phyloP scores from a whole-genome alignment of 495 filamentous ascomycete genomes.

The Aspergillus sparsus region DNA sequence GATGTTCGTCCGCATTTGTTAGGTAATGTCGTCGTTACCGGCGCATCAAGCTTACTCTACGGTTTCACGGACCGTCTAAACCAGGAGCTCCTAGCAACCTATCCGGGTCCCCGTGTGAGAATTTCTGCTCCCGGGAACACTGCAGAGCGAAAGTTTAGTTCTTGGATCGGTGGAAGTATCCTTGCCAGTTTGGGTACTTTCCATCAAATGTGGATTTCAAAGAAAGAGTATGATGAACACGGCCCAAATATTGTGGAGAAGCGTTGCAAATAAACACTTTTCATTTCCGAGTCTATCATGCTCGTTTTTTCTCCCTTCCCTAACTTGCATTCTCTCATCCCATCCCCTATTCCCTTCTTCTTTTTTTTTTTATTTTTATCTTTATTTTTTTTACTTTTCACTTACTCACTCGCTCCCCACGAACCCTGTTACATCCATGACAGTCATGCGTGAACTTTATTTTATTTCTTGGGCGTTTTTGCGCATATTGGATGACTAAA shows the following conservation, averaged over 20 bases:
- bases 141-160: slow-evolving; percentile 82
- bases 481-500: slow-evolving; percentile 14
- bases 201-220: slow-evolving; percentile 97
- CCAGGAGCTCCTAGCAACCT: slow-evolving; percentile 74
- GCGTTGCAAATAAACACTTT: slow-evolving; percentile 51
- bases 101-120: slow-evolving; percentile 78
- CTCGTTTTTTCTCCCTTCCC: slow-evolving; percentile 4
- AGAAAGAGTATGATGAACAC: slow-evolving; percentile 63
- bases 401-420: background rate
- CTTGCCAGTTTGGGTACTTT: slow-evolving; percentile 96
- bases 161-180: slow-evolving; percentile 97
- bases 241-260: slow-evolving; percentile 62
- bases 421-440: background rate
- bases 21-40: slow-evolving; percentile 89
- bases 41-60: slow-evolving; percentile 78
- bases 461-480: slow-evolving; percentile 12
- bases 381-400: background rate
- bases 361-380: slow-evolving; percentile 3
- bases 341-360: background rate
- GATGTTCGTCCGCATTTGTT: slow-evolving; percentile 83
- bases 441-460: background rate
- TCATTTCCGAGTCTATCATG: background rate
- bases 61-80: slow-evolving; percentile 89
- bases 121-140: slow-evolving; percentile 82
- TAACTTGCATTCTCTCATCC: slow-evolving; percentile 1